Conservation (phyloP, 2,329 filamentous ascomycete genomes). For the Cladosporium cucumerinum region DNA sequence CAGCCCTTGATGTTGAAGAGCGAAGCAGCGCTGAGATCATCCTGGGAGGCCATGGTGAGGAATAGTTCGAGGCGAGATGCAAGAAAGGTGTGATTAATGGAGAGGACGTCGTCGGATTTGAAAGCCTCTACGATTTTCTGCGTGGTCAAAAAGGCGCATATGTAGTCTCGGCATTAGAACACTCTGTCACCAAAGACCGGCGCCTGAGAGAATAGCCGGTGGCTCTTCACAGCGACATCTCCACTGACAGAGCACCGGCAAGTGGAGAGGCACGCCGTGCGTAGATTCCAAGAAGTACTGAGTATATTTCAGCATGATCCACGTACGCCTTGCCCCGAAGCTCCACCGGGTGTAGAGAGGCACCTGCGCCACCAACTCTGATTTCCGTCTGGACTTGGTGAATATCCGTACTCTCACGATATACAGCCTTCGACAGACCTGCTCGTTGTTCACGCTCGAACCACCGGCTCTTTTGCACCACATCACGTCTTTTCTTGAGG, state of each 20-base stretch:
- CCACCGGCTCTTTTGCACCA: neutral
- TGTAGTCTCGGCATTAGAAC: neutral
- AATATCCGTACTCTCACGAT: neutral
- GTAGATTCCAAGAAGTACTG: neutral
- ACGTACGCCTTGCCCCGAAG: neutral
- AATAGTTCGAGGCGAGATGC: neutral
- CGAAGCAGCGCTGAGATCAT: conserved; percentile 22
- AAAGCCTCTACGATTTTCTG: neutral
- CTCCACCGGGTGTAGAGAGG: neutral
- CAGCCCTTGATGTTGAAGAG: conserved; percentile 41
- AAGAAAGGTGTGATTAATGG: neutral
- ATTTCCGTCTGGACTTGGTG: neutral
- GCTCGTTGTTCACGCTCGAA: neutral
- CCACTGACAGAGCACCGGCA: conserved; percentile 1
- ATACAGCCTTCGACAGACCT: neutral
- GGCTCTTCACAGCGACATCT: neutral
- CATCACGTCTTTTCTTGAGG: neutral
- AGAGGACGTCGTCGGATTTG: neutral
- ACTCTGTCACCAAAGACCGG: conserved; percentile 3
- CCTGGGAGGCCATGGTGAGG: conserved; percentile 11
- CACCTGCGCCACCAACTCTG: neutral
- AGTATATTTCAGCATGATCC: conserved; percentile 12
- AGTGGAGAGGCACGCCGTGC: neutral
- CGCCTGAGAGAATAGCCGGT: conserved; percentile 8
- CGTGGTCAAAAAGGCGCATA: neutral